Conservation (phyloP, 2,329 filamentous ascomycete genomes). For the Fusarium sp. region DNA sequence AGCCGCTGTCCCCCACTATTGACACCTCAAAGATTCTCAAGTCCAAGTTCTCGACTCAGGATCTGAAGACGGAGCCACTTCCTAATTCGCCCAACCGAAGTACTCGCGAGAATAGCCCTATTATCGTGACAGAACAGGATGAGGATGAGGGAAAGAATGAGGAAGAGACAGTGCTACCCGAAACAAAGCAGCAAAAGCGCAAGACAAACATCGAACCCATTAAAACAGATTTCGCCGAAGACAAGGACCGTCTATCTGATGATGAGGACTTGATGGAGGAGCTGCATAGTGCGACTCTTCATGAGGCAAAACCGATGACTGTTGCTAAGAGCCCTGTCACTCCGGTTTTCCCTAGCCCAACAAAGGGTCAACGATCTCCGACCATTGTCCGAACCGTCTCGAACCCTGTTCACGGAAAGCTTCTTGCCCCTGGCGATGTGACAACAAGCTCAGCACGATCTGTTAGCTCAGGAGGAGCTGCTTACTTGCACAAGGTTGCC, state of each 20-base stretch:
- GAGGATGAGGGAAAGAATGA: slow-evolving; percentile 11
- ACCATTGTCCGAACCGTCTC: slow-evolving; percentile 61
- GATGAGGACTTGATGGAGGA: slow-evolving; percentile 89
- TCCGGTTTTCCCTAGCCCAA: slow-evolving; percentile 65
- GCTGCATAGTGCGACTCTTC: slow-evolving; percentile 81
- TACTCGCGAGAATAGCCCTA: slow-evolving; percentile 17
- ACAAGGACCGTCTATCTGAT: slow-evolving; percentile 66
- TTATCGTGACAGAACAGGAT: slow-evolving; percentile 24
- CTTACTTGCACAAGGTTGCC: slow-evolving; percentile 66
- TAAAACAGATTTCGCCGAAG: slow-evolving; percentile 56
- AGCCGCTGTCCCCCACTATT: slow-evolving; percentile 28
- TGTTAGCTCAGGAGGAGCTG: slow-evolving; percentile 68
- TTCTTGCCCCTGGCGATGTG: slow-evolving; percentile 61
- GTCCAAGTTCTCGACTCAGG: slow-evolving; percentile 49
- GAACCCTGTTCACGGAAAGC: slow-evolving; percentile 58
- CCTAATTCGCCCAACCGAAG: slow-evolving; percentile 19
- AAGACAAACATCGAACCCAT: slow-evolving; percentile 66
- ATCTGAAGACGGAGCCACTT: slow-evolving; percentile 35
- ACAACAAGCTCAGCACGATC: slow-evolving; percentile 63
- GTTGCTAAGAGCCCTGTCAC: slow-evolving; percentile 87
- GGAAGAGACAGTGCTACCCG: slow-evolving; percentile 25
- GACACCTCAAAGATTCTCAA: slow-evolving; percentile 42
- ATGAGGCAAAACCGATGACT: slow-evolving; percentile 84
- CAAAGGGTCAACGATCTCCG: slow-evolving; percentile 45
- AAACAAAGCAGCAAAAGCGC: slow-evolving; percentile 44